phyloP scores from a whole-genome alignment of 257 asterid species.

The Penstemon eatonii region DNA sequence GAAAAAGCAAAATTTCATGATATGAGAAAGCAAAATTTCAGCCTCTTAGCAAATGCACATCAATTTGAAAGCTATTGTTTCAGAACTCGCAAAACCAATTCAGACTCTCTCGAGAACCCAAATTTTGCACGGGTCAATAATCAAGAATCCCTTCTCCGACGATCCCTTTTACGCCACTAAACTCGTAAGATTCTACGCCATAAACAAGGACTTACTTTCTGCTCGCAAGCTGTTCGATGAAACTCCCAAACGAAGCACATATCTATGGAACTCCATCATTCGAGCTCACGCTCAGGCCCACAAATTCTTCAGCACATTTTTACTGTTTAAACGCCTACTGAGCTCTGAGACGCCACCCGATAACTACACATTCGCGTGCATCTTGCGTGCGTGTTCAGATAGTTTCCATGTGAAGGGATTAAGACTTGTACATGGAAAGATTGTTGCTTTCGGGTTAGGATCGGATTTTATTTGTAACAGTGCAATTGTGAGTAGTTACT shows the following conservation, averaged over 20 bases:
- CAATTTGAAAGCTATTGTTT: conserved; percentile 40
- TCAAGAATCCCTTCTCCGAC: conserved; percentile 42
- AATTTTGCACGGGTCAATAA: conserved; percentile 48
- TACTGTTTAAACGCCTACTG: conserved; percentile 53
- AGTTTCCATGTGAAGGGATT: conserved; percentile 33
- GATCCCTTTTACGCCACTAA: conserved; percentile 76
- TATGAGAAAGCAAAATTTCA: background rate
- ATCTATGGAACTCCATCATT: conserved; percentile 81
- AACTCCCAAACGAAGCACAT: conserved; percentile 61
- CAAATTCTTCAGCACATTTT: conserved; percentile 45
- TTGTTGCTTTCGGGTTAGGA: conserved; percentile 55
- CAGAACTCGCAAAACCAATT: conserved; percentile 46
- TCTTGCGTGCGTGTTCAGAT: conserved; percentile 66
- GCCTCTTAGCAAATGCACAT: conserved; percentile 34
- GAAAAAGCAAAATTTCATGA: no score
- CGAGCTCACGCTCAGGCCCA: conserved; percentile 68
- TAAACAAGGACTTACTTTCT: conserved; percentile 51
- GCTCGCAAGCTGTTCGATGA: conserved; percentile 75
- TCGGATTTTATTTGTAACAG: conserved; percentile 61
- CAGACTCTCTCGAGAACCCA: conserved; percentile 55
- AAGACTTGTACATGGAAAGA: conserved; percentile 56
- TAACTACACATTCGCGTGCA: conserved; percentile 69
- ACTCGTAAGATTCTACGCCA: conserved; percentile 59
- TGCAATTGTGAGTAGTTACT: conserved; percentile 68
- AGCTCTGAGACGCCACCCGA: conserved; percentile 58